A percentile compares a stretch with the other conserved stretches of the same genome.
phyloP scores from a whole-genome alignment of 345 rosid genomes.

The Mallotus nudiflorus region DNA sequence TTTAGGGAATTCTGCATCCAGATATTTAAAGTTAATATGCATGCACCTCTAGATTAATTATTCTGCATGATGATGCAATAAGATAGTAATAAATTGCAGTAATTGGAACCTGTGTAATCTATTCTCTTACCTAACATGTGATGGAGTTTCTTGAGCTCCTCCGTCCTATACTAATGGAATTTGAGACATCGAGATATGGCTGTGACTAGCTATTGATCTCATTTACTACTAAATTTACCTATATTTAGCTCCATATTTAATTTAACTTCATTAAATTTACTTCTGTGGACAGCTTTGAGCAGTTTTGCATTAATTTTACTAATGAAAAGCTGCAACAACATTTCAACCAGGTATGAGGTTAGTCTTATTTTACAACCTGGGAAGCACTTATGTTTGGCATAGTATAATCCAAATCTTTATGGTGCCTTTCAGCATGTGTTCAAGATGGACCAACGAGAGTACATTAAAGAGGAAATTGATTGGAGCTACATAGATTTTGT shows the following conservation, averaged over 20 bases:
- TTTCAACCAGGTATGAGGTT: conserved; percentile 94
- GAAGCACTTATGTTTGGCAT: conserved; percentile 20
- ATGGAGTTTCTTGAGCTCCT: background rate
- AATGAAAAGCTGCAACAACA: conserved; percentile 96
- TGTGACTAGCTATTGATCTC: background rate
- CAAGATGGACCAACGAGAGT: conserved; percentile 85
- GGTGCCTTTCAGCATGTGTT: conserved; percentile 68
- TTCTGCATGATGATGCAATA: background rate
- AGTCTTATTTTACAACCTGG: conserved; percentile 36
- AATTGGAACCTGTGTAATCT: background rate
- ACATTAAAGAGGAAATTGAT: conserved; percentile 68
- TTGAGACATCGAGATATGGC: background rate
- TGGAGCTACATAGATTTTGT: conserved; percentile 88
- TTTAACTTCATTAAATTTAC: conserved; percentile 13
- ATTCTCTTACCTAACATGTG: background rate
- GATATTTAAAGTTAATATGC: background rate
- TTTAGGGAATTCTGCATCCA: background rate
- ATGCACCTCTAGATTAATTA: background rate
- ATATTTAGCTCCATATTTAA: background rate
- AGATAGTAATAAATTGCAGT: background rate
- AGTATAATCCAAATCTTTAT: conserved; percentile 33
- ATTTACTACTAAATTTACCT: background rate
- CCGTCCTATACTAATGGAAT: background rate
- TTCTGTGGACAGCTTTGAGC: conserved; percentile 69
- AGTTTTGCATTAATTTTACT: conserved; percentile 87